Conservation (phyloP, 1,284 basidiomycete species). For the Cutaneotrichosporon sp. region DNA sequence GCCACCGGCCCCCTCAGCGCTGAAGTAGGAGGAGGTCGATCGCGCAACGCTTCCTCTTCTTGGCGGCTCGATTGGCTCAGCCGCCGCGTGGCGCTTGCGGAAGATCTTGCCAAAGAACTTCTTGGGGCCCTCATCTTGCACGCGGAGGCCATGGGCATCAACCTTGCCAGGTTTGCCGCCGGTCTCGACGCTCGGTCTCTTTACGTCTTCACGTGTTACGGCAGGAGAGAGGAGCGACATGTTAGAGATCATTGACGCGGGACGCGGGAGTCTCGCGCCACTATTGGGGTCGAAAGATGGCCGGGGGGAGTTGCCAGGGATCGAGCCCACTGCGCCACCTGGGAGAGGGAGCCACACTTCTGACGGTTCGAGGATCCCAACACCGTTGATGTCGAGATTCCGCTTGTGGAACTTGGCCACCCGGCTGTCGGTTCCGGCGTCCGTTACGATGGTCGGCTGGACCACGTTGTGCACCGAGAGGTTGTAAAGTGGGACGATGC, state of each 20-base stretch:
- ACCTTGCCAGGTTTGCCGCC: slow-evolving; percentile 25
- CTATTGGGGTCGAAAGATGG: slow-evolving; percentile 19
- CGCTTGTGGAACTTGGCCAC: slow-evolving; percentile 86
- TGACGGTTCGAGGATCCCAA: slow-evolving; percentile 75
- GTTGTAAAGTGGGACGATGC: slow-evolving; percentile 91
- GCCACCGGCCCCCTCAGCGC: not conserved
- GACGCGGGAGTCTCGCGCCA: slow-evolving; percentile 19
- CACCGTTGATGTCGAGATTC: slow-evolving; percentile 74
- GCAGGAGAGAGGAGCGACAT: slow-evolving; percentile 38
- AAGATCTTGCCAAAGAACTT: slow-evolving; percentile 73
- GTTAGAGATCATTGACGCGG: slow-evolving; percentile 39
- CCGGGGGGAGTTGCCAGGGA: slow-evolving; percentile 16
- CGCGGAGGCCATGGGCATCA: slow-evolving; percentile 12
- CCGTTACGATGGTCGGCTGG: slow-evolving; percentile 74
- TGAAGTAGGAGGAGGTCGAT: slow-evolving; percentile 6
- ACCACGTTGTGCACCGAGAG: slow-evolving; percentile 84
- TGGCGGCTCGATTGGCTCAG: slow-evolving; percentile 11
- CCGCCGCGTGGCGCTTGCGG: slow-evolving; percentile 55
- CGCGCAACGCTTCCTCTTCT: slow-evolving; percentile 4
- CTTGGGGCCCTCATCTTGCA: slow-evolving; percentile 51
- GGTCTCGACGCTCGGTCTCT: slow-evolving; percentile 32
- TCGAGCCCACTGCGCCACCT: not conserved
- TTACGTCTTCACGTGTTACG: slow-evolving; percentile 28
- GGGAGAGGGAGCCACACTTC: slow-evolving; percentile 64
- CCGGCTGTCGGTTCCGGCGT: slow-evolving; percentile 81